Base-by-base conservation (phyloP, 768 basidiomycete species). In the Kwoniella botswanensis region DNA sequence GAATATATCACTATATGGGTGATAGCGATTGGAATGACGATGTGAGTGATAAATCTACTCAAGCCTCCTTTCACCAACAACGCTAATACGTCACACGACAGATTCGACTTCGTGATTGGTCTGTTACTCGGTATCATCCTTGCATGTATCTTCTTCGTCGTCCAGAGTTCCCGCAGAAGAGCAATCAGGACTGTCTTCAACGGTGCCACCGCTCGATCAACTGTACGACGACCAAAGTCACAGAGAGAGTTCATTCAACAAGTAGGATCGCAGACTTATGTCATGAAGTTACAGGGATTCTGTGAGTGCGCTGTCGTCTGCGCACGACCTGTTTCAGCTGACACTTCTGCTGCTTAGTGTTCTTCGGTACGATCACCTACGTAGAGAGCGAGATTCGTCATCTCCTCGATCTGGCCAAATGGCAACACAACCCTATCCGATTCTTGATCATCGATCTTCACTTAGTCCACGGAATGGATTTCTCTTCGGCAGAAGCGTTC, bases 141-240 rank as follows among this genome's bases (percentile, higher is more conserved):
- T 67, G 93, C 93, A 77, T 97, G 94, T 91, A 83, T 98, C 83
- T 97, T 96, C 85, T 99, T 99, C 79, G 96, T 99, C n/a, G 87
- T 98, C 2, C 93, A 96, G 78, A 96, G 92, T 70, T 97, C 94
- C 0, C 91, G 91, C 76, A 84, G 93, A 17, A 85, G 88, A 56
- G 93, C 93, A 73, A 94, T 99, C 71, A 89, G 96, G 10, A 88
- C 90, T 0, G 87, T 93, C 46, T 90, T 92, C 81, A 90, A 90
- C 2, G 95, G 95, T 0, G 90, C 92, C 62, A 88, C 90, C 0
- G 91, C 91, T 0, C 89, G 93, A 82, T 97, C 94, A 2, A 93
- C 94, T 1, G 96, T 98, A 3, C 89, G 96, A 11, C 86, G 96
- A 22, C 96, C 95, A 0, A 90, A 90, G 67, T 87, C 90, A 4